Evolutionary conservation across 2,329 filamentous ascomycete genomes (phyloP), one percentile per base, ranked within the genome.

Genomic region (Beauveria caledonica): DNA sequence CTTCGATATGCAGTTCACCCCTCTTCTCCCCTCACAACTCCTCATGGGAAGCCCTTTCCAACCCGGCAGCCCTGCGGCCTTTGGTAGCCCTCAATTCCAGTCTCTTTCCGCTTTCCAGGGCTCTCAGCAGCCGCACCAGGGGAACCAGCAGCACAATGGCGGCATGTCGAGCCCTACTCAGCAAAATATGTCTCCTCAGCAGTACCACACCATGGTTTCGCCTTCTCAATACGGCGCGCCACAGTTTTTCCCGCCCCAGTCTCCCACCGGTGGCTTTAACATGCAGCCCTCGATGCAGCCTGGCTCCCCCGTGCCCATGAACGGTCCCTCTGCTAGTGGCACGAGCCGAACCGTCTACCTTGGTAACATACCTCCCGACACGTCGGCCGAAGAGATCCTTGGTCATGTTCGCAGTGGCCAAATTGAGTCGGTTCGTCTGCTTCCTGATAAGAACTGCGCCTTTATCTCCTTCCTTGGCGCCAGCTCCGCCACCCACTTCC

Each of bases 391-490:
- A 77, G 94, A 99, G 77, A 96, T 99, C 65, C 80, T 99, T 60
- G 89, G 92, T 65, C 94, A 99, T 70, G 94, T 99, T 62, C 86
- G 94, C 65, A 97, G 94, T 74, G 94, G 94, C 25, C 94, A 97
- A 73, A 97, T 99, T 69, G 94, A 99, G 79, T 97, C 94, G n/a
- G 94, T 99, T 58, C 89, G 94, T 68, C 83, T 99, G 65, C 81
- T 99, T 60, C 91, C 93, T 25, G 94, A 99, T 77, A 99, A 97
- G 90, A 99, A 97, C 82, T 99, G 94, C 72, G 94, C 94, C 62
- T 99, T 99, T 81, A 97, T 99, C 72, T 99, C 94, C 8, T 99
- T 99, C 80, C 81, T 99, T 66, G 94, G 99, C 71, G 92, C 92
- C 69, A 96, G 92, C 78, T 97, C 94, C 33, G 94, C 94, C 60